Percentiles rank a stretch among this genome's conserved stretches.
phyloP scores from a whole-genome alignment of 208 protist species.

The Trypanosoma avium region DNA sequence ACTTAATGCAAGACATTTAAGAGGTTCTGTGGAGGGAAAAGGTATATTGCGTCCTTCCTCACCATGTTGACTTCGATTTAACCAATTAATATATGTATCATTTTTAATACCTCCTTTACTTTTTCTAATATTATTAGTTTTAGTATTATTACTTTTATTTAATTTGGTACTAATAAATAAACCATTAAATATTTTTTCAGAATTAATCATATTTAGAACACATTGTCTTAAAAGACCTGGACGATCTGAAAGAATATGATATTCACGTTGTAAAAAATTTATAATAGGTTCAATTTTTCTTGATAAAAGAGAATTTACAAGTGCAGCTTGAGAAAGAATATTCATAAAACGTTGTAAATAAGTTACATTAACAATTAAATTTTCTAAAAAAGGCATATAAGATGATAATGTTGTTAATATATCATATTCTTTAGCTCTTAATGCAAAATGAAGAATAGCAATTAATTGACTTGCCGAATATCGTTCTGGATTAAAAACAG shows the following conservation, averaged over 20 bases:
- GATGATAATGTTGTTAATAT: conserved; percentile 38
- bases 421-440: conserved; percentile 56
- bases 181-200: conserved; percentile 1
- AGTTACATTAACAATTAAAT: conserved; percentile 31
- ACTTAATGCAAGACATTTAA: conserved; percentile 55
- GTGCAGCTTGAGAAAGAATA: conserved; percentile 38
- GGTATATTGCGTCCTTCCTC: conserved; percentile 36
- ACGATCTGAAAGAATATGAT: conserved; percentile 55
- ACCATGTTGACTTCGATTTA: conserved; percentile 60
- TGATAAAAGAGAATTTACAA: conserved; percentile 19
- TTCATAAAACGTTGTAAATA: conserved; percentile 54
- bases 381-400: conserved; percentile 80
- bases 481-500: conserved; percentile 43
- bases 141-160: not conserved
- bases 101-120: not conserved
- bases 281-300: conserved; percentile 36
- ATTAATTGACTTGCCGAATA: conserved; percentile 66
- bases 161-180: not conserved
- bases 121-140: not conserved
- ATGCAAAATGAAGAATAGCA: conserved; percentile 56
- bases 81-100: conserved; percentile 63
- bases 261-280: conserved; percentile 53
- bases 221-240: conserved; percentile 69
- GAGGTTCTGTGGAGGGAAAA: conserved; percentile 39
- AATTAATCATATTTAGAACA: conserved; percentile 48